A percentile compares a stretch with the other conserved stretches of the same genome.
phyloP scores from a whole-genome alignment of 2,329 filamentous ascomycete genomes.

The Venturia effusa region DNA sequence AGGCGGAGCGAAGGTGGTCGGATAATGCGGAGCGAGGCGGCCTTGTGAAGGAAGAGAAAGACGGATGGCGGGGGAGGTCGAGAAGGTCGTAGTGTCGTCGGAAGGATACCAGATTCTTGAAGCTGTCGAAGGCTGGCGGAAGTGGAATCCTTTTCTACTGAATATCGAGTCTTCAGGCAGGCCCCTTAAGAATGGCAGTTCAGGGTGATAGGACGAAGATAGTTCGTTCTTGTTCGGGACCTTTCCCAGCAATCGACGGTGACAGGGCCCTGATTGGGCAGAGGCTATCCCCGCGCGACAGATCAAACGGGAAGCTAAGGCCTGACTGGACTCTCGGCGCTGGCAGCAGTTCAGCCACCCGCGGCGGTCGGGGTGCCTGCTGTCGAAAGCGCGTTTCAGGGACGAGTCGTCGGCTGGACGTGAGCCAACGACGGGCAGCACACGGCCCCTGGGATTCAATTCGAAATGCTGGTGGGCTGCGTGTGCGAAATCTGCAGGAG shows the following conservation, averaged over 20 bases:
- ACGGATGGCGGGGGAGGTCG: not conserved
- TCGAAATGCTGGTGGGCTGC: not conserved
- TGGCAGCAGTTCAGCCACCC: not conserved
- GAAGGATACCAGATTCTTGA: constrained; percentile 6
- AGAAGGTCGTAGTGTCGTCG: not conserved
- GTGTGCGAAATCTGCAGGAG: not conserved
- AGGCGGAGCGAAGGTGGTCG: constrained; percentile 8
- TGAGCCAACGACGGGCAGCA: not conserved
- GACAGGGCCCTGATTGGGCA: not conserved
- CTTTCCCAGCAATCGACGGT: not conserved
- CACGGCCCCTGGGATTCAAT: not conserved
- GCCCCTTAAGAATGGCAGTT: not conserved
- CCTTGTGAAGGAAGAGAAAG: not conserved
- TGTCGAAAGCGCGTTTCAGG: not conserved
- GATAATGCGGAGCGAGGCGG: not conserved
- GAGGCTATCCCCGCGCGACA: not conserved
- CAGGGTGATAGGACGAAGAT: not conserved
- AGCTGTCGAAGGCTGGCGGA: not conserved
- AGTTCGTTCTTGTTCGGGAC: not conserved
- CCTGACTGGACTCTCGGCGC: not conserved
- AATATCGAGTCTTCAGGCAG: not conserved
- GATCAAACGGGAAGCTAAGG: constrained; percentile 5
- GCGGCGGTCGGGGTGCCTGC: not conserved
- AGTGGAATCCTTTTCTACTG: not conserved
- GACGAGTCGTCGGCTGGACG: not conserved